Conservation (phyloP, 805 yeast genomes). For the Ogataea polymorpha region DNA sequence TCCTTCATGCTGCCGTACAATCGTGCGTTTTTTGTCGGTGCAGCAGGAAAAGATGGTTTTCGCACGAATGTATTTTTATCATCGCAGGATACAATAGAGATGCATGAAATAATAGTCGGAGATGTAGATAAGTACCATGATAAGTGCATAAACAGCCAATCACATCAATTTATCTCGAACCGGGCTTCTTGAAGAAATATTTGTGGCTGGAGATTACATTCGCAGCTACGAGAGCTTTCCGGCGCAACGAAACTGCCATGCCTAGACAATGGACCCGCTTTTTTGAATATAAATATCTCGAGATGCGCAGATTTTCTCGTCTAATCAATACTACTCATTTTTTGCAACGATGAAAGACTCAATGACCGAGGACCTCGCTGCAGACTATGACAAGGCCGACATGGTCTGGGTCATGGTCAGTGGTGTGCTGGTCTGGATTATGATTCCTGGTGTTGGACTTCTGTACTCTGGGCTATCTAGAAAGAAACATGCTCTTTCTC, state of each 20-base stretch:
- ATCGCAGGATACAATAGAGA: background rate
- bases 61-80: background rate
- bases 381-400: conserved; percentile 67
- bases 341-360: conserved; percentile 41
- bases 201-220: conserved; percentile 6
- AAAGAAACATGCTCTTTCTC: conserved; percentile 91
- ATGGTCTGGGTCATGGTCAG: conserved; percentile 83
- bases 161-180: background rate
- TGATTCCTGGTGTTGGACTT: conserved; percentile 95
- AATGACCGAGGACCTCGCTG: conserved; percentile 66
- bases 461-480: conserved; percentile 91
- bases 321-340: background rate
- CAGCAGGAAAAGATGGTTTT: background rate
- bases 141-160: conserved; percentile 11
- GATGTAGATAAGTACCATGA: conserved; percentile 7
- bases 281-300: conserved; percentile 5
- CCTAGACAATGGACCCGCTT: background rate
- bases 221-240: conserved; percentile 1
- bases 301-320: conserved; percentile 2
- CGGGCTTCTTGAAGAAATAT: background rate
- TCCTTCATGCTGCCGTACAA: background rate
- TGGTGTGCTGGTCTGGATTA: conserved; percentile 85
- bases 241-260: background rate
- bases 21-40: background rate
- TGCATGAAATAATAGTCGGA: conserved; percentile 3